Percentiles rank a stretch among this genome's conserved stretches.
Conservation (phyloP, 345 rosid species). For the Hypericum androsaemum region DNA sequence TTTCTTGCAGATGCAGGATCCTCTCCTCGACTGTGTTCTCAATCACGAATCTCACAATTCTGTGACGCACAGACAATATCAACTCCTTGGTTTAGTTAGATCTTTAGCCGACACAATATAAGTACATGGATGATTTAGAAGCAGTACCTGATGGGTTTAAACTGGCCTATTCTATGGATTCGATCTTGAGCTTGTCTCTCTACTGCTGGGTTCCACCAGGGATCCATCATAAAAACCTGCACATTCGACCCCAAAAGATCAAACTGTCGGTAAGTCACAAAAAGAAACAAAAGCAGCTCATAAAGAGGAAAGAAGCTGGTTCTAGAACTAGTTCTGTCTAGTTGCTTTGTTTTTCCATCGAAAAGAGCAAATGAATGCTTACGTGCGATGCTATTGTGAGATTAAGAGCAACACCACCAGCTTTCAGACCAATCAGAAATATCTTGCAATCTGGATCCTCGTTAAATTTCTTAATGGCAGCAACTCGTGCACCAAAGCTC, state of each 20-base stretch:
- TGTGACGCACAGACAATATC: slow-evolving; percentile 15
- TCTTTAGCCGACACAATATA: not conserved
- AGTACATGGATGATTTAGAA: slow-evolving; percentile 5
- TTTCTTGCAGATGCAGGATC: slow-evolving; percentile 81
- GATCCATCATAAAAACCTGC: slow-evolving; percentile 97
- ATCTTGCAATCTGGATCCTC: slow-evolving; percentile 87
- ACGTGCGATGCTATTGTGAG: slow-evolving; percentile 98
- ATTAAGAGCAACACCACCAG: slow-evolving; percentile 94
- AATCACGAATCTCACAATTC: slow-evolving; percentile 78
- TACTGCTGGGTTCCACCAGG: slow-evolving; percentile 99
- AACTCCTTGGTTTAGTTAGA: not conserved
- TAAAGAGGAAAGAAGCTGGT: too few species aligned
- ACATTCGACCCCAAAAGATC: not conserved
- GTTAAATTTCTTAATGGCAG: slow-evolving; percentile 69
- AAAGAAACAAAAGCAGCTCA: too few species aligned
- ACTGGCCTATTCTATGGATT: slow-evolving; percentile 94
- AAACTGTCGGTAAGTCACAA: too few species aligned
- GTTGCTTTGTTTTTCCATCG: not conserved
- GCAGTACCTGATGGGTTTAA: slow-evolving; percentile 81
- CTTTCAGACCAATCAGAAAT: slow-evolving; percentile 89
- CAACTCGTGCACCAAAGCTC: slow-evolving; percentile 69
- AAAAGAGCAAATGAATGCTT: slow-evolving; percentile 21
- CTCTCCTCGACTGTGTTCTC: slow-evolving; percentile 94
- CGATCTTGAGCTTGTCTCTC: slow-evolving; percentile 97
- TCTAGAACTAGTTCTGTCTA: too few species aligned